Base-by-base conservation (phyloP, 2,329 filamentous ascomycete genomes). In the Herpotrichia juniperi region DNA sequence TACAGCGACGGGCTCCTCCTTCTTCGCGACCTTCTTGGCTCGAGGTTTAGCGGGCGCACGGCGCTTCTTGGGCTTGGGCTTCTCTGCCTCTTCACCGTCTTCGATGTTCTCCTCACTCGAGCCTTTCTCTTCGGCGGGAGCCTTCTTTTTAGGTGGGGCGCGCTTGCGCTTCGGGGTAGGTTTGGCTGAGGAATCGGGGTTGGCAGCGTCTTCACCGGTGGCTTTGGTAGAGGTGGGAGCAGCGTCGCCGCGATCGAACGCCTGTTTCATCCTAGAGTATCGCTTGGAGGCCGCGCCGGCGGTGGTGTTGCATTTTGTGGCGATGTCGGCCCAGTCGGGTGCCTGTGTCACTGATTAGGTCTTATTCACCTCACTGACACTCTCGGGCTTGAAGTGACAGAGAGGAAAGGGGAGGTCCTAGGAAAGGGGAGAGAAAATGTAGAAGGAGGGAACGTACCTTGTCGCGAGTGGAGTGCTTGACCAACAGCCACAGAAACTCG, bases 201-300 rank as follows among this genome's bases (percentile, higher is more conserved):
- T 31, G 25, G n/a, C 22, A 6, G 12, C 25, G 8, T 8, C 17
- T 25, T 25, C 21, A 21, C 30, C 21, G 16, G 48, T 56, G 10
- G 55, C 21, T 8, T 50, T 48, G 22, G 39, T 42, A 34, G 40
- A 42, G 14, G 44, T 48, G 3, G 60, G 56, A 11, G 46, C 34
- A 3, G 45, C 51, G 1, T 47, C 58, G 3, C 59, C 62, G 1
- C 53, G 51, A 37, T 72, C 67, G 17, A 67, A 66, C 1, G 62
- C 60, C 21, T 61, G 49, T 50, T 72, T 74, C 49, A 73, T 62
- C 12, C 71, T 64, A 0, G 59, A 62, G 32, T 65, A 73, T 12
- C 69, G 69, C 61, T 73, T 73, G 0, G 59, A 56, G 2, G 66
- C 68, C 0, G 71, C 68, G 16, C 66, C 69, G 2, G 59, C n/a